Conservation (phyloP, 179 eudicot species). For the Spinacia oleracea region DNA sequence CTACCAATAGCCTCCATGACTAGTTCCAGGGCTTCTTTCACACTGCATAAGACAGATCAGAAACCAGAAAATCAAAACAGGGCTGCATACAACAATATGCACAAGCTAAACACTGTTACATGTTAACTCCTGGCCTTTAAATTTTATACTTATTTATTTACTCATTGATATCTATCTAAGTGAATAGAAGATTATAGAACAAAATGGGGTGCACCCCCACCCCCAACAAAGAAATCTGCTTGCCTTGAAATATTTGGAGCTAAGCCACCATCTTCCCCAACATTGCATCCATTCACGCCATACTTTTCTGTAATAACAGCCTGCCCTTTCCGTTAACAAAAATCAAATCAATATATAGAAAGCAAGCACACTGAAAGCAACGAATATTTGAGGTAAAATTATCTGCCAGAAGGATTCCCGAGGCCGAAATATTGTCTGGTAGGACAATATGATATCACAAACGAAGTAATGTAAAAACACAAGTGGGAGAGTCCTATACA, state of each 20-base stretch:
- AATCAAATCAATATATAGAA: constrained; percentile 20
- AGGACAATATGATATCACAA: constrained; percentile 2
- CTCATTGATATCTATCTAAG: neutral
- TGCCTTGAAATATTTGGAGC: constrained; percentile 90
- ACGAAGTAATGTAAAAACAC: neutral
- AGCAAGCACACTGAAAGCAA: neutral
- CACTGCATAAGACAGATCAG: constrained; percentile 48
- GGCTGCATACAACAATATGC: neutral
- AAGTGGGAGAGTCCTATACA: neutral
- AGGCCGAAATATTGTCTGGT: neutral
- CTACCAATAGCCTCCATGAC: constrained; percentile 83
- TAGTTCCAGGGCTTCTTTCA: constrained; percentile 84
- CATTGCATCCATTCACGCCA: constrained; percentile 79
- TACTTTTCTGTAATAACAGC: constrained; percentile 80
- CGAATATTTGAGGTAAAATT: neutral
- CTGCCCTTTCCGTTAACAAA: constrained; percentile 53
- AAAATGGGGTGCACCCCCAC: constrained; percentile 8
- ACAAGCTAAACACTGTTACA: constrained; percentile 6
- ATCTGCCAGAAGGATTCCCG: neutral
- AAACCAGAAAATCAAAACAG: neutral
- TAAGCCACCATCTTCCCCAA: constrained; percentile 96
- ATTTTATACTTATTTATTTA: neutral
- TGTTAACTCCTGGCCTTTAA: neutral
- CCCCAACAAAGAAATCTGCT: constrained; percentile 28
- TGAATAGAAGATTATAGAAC: neutral